phyloP scores from a whole-genome alignment of 2,329 filamentous ascomycete genomes.

The Leptographium lundbergii region DNA sequence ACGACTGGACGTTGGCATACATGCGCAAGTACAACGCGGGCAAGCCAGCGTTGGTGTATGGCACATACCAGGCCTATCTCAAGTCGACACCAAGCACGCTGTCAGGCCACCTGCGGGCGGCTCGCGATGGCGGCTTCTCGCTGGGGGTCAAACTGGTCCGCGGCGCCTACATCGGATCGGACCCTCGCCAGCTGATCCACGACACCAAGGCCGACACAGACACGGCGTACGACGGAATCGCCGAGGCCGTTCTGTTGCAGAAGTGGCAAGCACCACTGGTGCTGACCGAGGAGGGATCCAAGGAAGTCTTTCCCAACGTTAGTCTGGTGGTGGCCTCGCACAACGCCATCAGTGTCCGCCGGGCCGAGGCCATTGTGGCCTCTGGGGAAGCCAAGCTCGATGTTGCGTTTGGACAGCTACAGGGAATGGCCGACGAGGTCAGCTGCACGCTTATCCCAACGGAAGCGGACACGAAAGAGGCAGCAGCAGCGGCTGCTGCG shows the following conservation, averaged over 20 bases:
- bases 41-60: slow-evolving; percentile 60
- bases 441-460: not conserved
- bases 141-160: slow-evolving; percentile 65
- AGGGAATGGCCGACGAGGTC: slow-evolving; percentile 94
- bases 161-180: slow-evolving; percentile 59
- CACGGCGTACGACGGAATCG: slow-evolving; percentile 57
- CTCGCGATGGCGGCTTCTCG: slow-evolving; percentile 47
- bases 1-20: slow-evolving; percentile 66
- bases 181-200: slow-evolving; percentile 58
- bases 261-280: slow-evolving; percentile 44
- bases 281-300: slow-evolving; percentile 22
- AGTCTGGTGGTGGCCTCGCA: slow-evolving; percentile 69
- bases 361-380: slow-evolving; percentile 39
- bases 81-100: slow-evolving; percentile 48
- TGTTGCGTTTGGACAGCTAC: slow-evolving; percentile 63
- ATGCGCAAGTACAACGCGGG: slow-evolving; percentile 66
- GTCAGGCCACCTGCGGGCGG: slow-evolving; percentile 44
- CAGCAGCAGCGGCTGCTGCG: not conserved
- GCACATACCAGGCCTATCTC: slow-evolving; percentile 68
- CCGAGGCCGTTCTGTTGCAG: slow-evolving; percentile 52
- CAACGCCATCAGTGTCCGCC: slow-evolving; percentile 59
- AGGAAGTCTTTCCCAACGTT: slow-evolving; percentile 38
- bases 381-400: slow-evolving; percentile 27
- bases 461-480: slow-evolving; percentile 4
- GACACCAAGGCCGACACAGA: slow-evolving; percentile 63